Evolutionary conservation across 345 rosid genomes (phyloP).

Genomic region (Aquilaria sinensis): DNA sequence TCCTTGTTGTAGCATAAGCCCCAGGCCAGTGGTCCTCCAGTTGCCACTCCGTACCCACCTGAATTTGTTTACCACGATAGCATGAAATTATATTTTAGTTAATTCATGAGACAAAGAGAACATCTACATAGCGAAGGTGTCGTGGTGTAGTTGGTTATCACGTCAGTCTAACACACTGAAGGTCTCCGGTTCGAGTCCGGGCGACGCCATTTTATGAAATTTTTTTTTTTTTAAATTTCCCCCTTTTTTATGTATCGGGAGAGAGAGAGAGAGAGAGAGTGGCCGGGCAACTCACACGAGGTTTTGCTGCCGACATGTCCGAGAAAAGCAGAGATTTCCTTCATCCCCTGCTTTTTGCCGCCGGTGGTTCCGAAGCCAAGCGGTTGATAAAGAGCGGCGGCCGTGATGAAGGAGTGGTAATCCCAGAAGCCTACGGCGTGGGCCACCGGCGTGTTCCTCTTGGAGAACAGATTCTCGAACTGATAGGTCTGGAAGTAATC

Average conservation of each 20-base stretch:
- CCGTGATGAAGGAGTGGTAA: constrained; percentile 63
- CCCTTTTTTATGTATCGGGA: too few relatives aligned
- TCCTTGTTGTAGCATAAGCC: constrained; percentile 89
- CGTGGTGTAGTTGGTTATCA: constrained; percentile 83
- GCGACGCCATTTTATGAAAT: constrained; percentile 36
- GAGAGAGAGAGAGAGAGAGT: background rate
- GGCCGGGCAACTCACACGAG: constrained; percentile 33
- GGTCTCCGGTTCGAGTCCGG: constrained; percentile 71
- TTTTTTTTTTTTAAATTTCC: background rate
- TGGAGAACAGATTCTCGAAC: constrained; percentile 63
- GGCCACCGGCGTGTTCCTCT: constrained; percentile 70
- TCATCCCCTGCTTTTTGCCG: constrained; percentile 47
- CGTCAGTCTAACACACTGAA: constrained; percentile 77
- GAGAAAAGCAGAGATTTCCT: constrained; percentile 62
- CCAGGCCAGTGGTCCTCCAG: constrained; percentile 91
- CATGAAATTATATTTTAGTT: too few relatives aligned
- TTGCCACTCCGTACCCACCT: constrained; percentile 95
- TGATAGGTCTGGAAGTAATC: constrained; percentile 67
- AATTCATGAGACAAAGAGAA: too few relatives aligned
- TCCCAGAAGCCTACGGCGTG: constrained; percentile 79
- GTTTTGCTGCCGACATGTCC: constrained; percentile 91
- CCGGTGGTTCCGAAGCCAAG: constrained; percentile 66
- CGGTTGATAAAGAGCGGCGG: constrained; percentile 63
- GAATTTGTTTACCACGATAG: background rate
- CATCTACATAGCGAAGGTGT: constrained; percentile 14